Conservation (phyloP, 495 filamentous ascomycete genomes). For the Aspergillus nidulans region DNA sequence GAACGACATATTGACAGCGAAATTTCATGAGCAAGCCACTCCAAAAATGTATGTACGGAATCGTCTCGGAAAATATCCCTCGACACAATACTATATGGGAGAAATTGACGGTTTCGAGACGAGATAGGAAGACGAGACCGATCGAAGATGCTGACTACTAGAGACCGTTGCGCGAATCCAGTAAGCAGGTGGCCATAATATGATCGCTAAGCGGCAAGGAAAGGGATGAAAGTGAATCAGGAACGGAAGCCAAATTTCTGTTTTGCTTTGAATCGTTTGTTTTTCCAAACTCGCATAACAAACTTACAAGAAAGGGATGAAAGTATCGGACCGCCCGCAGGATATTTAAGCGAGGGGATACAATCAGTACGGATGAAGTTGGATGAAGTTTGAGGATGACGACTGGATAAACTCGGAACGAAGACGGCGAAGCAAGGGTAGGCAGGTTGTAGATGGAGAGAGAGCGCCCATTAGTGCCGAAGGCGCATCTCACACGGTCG, state of each 20-base stretch:
- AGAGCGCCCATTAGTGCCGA: slow-evolving; percentile 23
- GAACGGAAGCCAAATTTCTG: slow-evolving; percentile 5
- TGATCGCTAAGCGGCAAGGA: slow-evolving; percentile 2
- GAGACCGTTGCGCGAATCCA: slow-evolving; percentile 19
- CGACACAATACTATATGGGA: slow-evolving; percentile 12
- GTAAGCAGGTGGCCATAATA: slow-evolving; percentile 21
- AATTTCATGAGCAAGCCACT: slow-evolving; percentile 20
- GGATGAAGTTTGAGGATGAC: slow-evolving; percentile 10
- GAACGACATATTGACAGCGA: slow-evolving; percentile 52
- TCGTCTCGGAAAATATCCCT: slow-evolving; percentile 11
- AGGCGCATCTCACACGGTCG: slow-evolving; percentile 19
- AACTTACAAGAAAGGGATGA: slow-evolving; percentile 8
- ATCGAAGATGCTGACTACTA: slow-evolving; percentile 20
- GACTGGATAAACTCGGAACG: slow-evolving; percentile 20
- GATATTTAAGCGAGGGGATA: slow-evolving; percentile 12
- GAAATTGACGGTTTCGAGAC: slow-evolving; percentile 7
- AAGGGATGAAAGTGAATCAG: slow-evolving; percentile 9
- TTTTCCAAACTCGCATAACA: neutral
- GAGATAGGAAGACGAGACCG: slow-evolving; percentile 14
- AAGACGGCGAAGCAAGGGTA: slow-evolving; percentile 25
- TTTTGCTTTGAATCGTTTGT: neutral
- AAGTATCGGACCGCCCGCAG: neutral
- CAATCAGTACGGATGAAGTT: slow-evolving; percentile 15
- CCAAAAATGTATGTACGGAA: slow-evolving; percentile 16
- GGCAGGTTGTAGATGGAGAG: slow-evolving; percentile 19